These are phyloP conservation scores for Monoraphidium neglectum DNA, from an alignment of 139 green algal species.

Conservation along the genomic window DNA sequence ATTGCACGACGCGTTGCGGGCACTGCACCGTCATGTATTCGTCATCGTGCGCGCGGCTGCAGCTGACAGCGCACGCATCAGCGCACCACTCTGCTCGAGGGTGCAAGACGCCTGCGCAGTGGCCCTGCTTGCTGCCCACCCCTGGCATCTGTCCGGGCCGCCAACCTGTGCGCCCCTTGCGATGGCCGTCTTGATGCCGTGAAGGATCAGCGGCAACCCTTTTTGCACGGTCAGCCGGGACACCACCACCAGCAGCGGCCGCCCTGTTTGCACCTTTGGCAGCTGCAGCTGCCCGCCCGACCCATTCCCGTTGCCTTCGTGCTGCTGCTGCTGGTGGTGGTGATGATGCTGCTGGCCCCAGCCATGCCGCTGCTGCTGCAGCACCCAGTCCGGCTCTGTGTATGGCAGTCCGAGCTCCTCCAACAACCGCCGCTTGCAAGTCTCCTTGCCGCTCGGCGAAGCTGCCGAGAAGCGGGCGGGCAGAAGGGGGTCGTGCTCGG, in stretches of 20 bases:
- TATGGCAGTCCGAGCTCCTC: constrained; percentile 41
- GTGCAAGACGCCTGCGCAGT: too few relatives aligned
- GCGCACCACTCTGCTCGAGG: too few relatives aligned
- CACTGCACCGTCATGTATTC: too few relatives aligned
- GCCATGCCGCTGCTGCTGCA: not conserved
- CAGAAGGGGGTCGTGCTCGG: constrained; percentile 60
- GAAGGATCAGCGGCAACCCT: constrained; percentile 89
- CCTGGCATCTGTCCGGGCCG: constrained; percentile 37
- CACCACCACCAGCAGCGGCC: constrained; percentile 84
- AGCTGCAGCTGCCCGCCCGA: not conserved
- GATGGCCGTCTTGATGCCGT: constrained; percentile 35
- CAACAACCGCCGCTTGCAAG: constrained; percentile 57
- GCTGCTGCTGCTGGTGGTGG: not conserved
- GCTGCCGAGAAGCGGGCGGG: constrained; percentile 57
- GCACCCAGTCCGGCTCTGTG: not conserved
- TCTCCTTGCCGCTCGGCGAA: constrained; percentile 48
- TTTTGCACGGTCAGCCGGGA: constrained; percentile 91
- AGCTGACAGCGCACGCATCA: too few relatives aligned
- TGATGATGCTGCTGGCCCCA: too few relatives aligned
- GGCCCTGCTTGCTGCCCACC: too few relatives aligned
- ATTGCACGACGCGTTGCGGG: too few relatives aligned
- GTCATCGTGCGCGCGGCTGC: too few relatives aligned
- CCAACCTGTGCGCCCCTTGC: constrained; percentile 34
- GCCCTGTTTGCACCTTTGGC: constrained; percentile 31
- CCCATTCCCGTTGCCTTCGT: not conserved